These are phyloP conservation scores for Solanum lycopersicoides DNA, from an alignment of 257 asterid genomes.

Conservation along the genomic window DNA sequence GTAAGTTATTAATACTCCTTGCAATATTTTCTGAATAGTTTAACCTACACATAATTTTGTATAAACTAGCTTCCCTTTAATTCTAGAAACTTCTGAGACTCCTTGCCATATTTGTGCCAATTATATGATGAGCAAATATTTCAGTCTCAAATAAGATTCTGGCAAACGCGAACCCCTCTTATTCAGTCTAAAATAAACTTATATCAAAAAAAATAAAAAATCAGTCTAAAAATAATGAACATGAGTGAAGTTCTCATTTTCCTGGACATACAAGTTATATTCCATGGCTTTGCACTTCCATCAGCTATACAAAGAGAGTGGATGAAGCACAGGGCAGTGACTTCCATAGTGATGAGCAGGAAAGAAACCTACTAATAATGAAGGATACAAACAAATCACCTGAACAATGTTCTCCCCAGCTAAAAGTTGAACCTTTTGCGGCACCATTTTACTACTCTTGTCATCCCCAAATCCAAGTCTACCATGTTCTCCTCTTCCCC, in stretches of 20 bases:
- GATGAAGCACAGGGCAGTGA: background rate
- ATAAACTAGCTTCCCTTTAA: background rate
- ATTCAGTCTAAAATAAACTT: background rate
- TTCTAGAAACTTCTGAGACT: background rate
- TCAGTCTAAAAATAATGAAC: background rate
- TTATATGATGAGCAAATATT: background rate
- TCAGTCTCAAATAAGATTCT: background rate
- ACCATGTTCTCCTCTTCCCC: slow-evolving; percentile 99
- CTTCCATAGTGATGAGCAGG: background rate
- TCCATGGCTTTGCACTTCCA: background rate
- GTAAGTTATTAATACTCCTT: background rate
- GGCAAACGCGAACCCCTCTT: background rate
- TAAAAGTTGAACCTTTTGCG: slow-evolving; percentile 88
- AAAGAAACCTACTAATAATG: background rate
- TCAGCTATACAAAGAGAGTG: background rate
- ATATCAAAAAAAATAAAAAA: background rate
- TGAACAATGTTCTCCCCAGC: slow-evolving; percentile 83
- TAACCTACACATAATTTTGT: background rate
- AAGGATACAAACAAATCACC: slow-evolving; percentile 27
- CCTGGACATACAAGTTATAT: background rate
- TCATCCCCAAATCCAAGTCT: slow-evolving; percentile 99
- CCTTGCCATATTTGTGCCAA: background rate
- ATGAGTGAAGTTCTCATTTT: background rate
- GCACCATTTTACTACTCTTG: slow-evolving; percentile 99
- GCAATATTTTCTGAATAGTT: background rate